Conservation (phyloP, 2,329 filamentous ascomycete species). For the Cadophora sp. region DNA sequence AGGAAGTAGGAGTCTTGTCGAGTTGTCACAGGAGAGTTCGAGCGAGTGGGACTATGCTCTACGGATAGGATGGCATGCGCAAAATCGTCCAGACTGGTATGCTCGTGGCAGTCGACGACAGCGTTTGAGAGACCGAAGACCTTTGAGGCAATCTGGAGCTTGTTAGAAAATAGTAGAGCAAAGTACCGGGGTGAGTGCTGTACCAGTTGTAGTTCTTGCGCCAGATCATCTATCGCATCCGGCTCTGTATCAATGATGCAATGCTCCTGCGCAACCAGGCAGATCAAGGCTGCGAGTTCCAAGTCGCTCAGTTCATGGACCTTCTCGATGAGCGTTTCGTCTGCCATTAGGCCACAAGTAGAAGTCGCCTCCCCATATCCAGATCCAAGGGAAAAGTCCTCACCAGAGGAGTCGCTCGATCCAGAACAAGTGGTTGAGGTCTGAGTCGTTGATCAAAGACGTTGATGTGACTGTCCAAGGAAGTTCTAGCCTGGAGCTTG, state of each 20-base stretch:
- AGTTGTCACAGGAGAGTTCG: conserved; percentile 39
- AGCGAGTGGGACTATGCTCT: conserved; percentile 37
- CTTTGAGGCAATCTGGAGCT: conserved; percentile 65
- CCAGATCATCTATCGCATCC: conserved; percentile 69
- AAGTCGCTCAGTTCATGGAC: conserved; percentile 84
- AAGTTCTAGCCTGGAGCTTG: conserved; percentile 40
- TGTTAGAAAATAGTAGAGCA: conserved; percentile 17
- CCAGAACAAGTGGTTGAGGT: conserved; percentile 1
- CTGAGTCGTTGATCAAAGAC: neutral
- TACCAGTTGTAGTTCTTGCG: conserved; percentile 76
- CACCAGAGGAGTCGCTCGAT: too few species aligned
- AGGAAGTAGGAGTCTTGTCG: conserved; percentile 46
- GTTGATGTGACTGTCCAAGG: conserved; percentile 14
- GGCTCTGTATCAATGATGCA: conserved; percentile 82
- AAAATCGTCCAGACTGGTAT: conserved; percentile 84
- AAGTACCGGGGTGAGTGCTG: conserved; percentile 16
- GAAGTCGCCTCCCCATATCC: conserved; percentile 36
- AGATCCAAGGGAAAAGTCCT: neutral
- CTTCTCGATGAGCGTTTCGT: conserved; percentile 67
- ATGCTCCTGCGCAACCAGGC: conserved; percentile 82
- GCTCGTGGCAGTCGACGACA: conserved; percentile 74
- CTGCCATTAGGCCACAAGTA: conserved; percentile 58
- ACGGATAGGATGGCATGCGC: conserved; percentile 63
- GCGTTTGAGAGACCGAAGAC: conserved; percentile 76
- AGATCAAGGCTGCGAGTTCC: conserved; percentile 84